Evolutionary conservation across 495 filamentous ascomycete species (phyloP), one percentile per base, ranked within the genome.

Genomic region (Tuber microsphaerosporum): DNA sequence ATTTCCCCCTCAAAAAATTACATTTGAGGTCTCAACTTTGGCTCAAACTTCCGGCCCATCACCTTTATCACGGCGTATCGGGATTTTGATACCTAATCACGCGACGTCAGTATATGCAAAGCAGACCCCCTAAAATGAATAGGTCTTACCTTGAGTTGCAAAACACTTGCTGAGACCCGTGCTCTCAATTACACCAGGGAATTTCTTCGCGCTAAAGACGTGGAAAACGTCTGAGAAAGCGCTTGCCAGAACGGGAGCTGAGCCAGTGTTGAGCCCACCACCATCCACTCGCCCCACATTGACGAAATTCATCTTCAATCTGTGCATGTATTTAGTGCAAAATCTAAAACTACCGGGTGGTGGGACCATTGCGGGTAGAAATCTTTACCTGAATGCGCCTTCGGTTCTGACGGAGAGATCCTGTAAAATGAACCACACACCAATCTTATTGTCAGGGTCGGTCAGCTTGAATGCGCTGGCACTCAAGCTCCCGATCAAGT

Each of bases 391-490:
- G 85, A 97, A 99, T 73, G 85, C 86, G 22, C 95, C 95, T 83
- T 99, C 95, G 12, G 93, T 97, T 70, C 95, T 87, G 41, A 99
- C 94, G 80, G 93, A 97, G 19, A 99, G 85, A 86, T 99, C 95
- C 84, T 97, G 95, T 61, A 98, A 86, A 76, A 99, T 92, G 79
- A 99, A 99, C 95, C 95, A 99, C 70, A 97, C 94, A 16, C 94
- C 94, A 75, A 93, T 91, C 83, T 93, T 92, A 77, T 93, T 91
- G 61, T 92, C 88, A 0, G 91, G 89, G 76, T 99, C 94, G 0
- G 89, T 90, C 72, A 99, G 86, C 70, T 92, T 89, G 83, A 94
- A 96, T 5, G 95, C 95, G 83, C 93, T 97, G 70, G 94, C 94
- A 70, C 92, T 91, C 41, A 97, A 86, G 82, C 93, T 97, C 22